Conservation (phyloP, 2,329 filamentous ascomycete species). For the Fusarium lyarnte region DNA sequence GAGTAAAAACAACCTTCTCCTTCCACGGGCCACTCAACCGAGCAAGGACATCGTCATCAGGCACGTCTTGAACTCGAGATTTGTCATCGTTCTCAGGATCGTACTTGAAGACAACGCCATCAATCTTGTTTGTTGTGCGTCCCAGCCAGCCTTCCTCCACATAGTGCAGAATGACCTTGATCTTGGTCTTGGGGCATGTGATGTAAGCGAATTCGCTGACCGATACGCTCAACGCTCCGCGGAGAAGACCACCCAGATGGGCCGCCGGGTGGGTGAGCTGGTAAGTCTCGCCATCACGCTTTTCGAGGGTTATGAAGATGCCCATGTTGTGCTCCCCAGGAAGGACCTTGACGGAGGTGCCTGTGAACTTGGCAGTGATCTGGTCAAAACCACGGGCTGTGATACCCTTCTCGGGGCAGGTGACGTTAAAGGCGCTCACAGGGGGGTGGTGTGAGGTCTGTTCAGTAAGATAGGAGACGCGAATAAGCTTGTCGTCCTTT, state of each 20-base stretch:
- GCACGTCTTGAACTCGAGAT: slow-evolving; percentile 83
- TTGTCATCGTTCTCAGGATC: slow-evolving; percentile 87
- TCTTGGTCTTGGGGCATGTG: slow-evolving; percentile 86
- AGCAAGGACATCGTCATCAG: slow-evolving; percentile 83
- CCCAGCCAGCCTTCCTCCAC: slow-evolving; percentile 95
- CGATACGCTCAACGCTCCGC: slow-evolving; percentile 87
- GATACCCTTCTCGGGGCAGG: slow-evolving; percentile 91
- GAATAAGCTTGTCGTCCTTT: slow-evolving; percentile 65
- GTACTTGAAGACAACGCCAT: slow-evolving; percentile 91
- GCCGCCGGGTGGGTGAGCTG: slow-evolving; percentile 95
- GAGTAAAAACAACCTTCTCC: slow-evolving; percentile 69
- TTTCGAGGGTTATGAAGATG: slow-evolving; percentile 90
- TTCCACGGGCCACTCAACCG: slow-evolving; percentile 90
- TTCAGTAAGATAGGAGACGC: slow-evolving; percentile 93
- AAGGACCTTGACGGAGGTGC: slow-evolving; percentile 89
- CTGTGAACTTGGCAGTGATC: slow-evolving; percentile 96
- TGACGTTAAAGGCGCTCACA: slow-evolving; percentile 93
- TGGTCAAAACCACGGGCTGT: slow-evolving; percentile 93
- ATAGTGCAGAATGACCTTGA: slow-evolving; percentile 94
- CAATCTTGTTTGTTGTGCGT: slow-evolving; percentile 88
- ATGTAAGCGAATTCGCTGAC: slow-evolving; percentile 91
- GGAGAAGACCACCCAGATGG: slow-evolving; percentile 85
- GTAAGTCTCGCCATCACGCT: slow-evolving; percentile 87
- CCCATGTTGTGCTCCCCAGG: slow-evolving; percentile 94
- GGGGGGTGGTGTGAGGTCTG: slow-evolving; percentile 98